These are phyloP conservation scores for Chenopodium formosanum DNA, from an alignment of 148 eudicot species.

Conservation along the genomic window DNA sequence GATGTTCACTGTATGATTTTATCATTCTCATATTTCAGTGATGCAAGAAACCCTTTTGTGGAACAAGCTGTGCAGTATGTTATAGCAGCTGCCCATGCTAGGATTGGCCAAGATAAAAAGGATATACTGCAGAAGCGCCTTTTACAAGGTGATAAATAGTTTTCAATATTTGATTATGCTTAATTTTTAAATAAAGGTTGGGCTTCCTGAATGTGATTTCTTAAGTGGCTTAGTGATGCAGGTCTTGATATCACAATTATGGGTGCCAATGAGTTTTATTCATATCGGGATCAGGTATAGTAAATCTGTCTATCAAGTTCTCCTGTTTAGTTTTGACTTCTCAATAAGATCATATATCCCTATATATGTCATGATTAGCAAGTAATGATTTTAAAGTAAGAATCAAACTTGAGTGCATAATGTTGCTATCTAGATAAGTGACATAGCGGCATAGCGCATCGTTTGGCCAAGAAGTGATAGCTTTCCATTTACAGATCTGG, in stretches of 20 bases:
- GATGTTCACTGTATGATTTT: conserved; percentile 14
- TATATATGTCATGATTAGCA: not conserved
- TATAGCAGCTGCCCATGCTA: conserved; percentile 78
- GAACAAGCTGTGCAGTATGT: conserved; percentile 94
- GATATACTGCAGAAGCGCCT: conserved; percentile 61
- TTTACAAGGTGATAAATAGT: conserved; percentile 52
- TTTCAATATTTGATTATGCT: not conserved
- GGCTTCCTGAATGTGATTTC: conserved; percentile 27
- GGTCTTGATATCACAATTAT: conserved; percentile 95
- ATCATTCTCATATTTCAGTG: conserved; percentile 43
- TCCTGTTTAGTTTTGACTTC: not conserved
- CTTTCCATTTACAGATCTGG: not conserved
- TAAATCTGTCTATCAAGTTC: not conserved
- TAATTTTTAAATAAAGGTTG: not conserved
- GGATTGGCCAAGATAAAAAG: conserved; percentile 55
- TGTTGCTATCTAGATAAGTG: not conserved
- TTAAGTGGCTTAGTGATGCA: conserved; percentile 54
- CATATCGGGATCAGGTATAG: conserved; percentile 84
- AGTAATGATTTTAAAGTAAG: not conserved
- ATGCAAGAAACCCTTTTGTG: conserved; percentile 87
- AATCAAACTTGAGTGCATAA: not conserved
- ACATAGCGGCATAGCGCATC: not conserved
- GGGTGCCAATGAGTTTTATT: conserved; percentile 95
- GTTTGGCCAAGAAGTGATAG: not conserved
- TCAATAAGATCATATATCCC: not conserved